A percentile compares a stretch with the other conserved stretches of the same genome.
Conservation (phyloP, 2,329 filamentous ascomycete species). For the Rhinocladiella similis region DNA sequence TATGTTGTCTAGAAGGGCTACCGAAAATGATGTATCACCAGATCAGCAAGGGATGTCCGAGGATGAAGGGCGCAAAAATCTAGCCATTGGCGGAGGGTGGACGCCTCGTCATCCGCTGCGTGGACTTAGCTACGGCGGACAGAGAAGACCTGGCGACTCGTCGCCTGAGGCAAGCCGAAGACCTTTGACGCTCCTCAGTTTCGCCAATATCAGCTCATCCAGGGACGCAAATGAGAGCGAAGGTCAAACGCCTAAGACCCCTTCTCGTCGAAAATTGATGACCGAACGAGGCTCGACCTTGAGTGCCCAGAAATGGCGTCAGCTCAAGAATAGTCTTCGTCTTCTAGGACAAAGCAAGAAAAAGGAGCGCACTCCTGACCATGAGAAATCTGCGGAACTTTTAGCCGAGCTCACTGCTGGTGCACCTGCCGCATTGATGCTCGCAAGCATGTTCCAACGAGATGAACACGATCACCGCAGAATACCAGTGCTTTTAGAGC, state of each 20-base stretch:
- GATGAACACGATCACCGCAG: constrained; percentile 95
- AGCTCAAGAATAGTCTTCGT: constrained; percentile 86
- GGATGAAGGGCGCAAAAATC: constrained; percentile 68
- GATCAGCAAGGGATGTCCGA: constrained; percentile 69
- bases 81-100: constrained; percentile 56
- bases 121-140: constrained; percentile 50
- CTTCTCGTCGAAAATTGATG: constrained; percentile 42
- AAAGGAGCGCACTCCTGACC: constrained; percentile 81
- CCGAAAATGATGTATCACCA: constrained; percentile 61
- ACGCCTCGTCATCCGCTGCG: constrained; percentile 62
- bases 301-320: constrained; percentile 80
- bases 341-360: constrained; percentile 75
- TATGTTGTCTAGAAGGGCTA: constrained; percentile 62
- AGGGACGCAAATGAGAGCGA: constrained; percentile 38
- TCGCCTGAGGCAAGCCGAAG: constrained; percentile 55
- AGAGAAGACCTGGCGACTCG: constrained; percentile 56
- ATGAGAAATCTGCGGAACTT: constrained; percentile 91
- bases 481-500: constrained; percentile 91
- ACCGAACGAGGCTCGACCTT: constrained; percentile 69
- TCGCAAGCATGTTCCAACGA: constrained; percentile 96
- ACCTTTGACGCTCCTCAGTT: constrained; percentile 63
- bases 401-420: constrained; percentile 94
- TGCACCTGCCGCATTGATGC: constrained; percentile 86
- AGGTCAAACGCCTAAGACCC: constrained; percentile 24
- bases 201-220: constrained; percentile 62